Conservation (phyloP, 2,329 filamentous ascomycete genomes). For the Didymellaceae sp. region DNA sequence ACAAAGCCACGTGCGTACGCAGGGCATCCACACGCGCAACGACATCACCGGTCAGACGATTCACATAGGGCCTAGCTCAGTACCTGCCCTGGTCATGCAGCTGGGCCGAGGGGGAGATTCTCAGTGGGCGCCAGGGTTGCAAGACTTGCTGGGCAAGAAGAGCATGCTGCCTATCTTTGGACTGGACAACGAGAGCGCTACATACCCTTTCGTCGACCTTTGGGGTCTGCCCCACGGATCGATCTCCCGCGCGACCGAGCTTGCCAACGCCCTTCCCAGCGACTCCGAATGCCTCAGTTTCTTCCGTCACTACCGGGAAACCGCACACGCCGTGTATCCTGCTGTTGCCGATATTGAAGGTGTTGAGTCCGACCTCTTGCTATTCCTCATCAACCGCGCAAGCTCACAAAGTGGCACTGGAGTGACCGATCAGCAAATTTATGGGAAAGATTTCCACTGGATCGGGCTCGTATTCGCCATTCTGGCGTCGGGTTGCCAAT, state of each 20-base stretch:
- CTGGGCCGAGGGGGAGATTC: slow-evolving; percentile 53
- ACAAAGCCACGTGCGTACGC: slow-evolving; percentile 53
- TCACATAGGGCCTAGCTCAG: slow-evolving; percentile 67
- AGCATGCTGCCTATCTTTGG: slow-evolving; percentile 68
- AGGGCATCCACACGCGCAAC: slow-evolving; percentile 67
- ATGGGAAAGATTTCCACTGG: slow-evolving; percentile 64
- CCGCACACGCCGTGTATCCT: slow-evolving; percentile 66
- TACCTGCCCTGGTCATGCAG: slow-evolving; percentile 65
- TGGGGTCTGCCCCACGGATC: slow-evolving; percentile 67
- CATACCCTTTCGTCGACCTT: slow-evolving; percentile 69
- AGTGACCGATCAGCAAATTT: slow-evolving; percentile 62
- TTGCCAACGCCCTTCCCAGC: slow-evolving; percentile 64
- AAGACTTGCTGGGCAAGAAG: slow-evolving; percentile 64
- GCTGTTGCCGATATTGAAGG: slow-evolving; percentile 63
- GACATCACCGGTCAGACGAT: slow-evolving; percentile 66
- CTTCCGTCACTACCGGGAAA: slow-evolving; percentile 64
- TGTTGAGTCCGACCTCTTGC: slow-evolving; percentile 62
- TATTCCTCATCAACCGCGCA: slow-evolving; percentile 60
- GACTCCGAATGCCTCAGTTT: slow-evolving; percentile 65
- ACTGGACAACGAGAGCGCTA: slow-evolving; percentile 68
- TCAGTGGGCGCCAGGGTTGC: slow-evolving; percentile 58
- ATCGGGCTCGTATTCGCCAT: slow-evolving; percentile 67
- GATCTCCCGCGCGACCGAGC: slow-evolving; percentile 62
- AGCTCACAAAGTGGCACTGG: slow-evolving; percentile 51
- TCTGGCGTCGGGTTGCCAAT: slow-evolving; percentile 68